A percentile compares a stretch with the other conserved stretches of the same genome.
These are phyloP conservation scores for Raddia guianensis DNA, from an alignment of 176 grass and related monocot genomes.

Conservation along the genomic window DNA sequence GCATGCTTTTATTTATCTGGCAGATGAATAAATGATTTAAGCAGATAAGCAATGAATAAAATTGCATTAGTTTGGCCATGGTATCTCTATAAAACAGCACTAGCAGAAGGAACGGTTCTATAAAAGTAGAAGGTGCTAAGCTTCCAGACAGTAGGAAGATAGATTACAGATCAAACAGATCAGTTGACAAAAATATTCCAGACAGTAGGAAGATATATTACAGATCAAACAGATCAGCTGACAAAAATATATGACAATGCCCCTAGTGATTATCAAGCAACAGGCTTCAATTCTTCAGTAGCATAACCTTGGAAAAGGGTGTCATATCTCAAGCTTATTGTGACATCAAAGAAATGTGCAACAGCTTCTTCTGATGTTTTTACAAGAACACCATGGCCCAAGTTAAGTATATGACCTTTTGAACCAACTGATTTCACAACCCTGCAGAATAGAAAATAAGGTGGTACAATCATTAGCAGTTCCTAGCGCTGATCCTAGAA, in stretches of 20 bases:
- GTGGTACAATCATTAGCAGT: constrained; percentile 24
- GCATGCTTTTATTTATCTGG: background rate
- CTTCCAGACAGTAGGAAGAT: constrained; percentile 28
- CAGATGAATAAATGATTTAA: constrained; percentile 13
- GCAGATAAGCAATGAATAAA: constrained; percentile 33
- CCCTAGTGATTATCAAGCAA: constrained; percentile 37
- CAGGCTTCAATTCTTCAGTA: constrained; percentile 59
- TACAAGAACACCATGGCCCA: constrained; percentile 93
- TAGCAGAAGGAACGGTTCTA: constrained; percentile 15
- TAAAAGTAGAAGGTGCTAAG: background rate
- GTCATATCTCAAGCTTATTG: constrained; percentile 84
- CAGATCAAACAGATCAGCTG: background rate
- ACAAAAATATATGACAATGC: background rate
- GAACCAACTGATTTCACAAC: constrained; percentile 87
- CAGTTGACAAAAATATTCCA: background rate
- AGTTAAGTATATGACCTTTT: constrained; percentile 88
- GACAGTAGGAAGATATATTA: constrained; percentile 29
- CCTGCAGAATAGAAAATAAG: constrained; percentile 44
- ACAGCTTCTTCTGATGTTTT: constrained; percentile 91
- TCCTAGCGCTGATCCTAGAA: background rate
- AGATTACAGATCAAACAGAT: constrained; percentile 4
- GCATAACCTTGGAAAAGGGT: constrained; percentile 70
- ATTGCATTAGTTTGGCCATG: constrained; percentile 16
- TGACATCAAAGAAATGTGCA: constrained; percentile 95
- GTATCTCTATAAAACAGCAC: constrained; percentile 42